These are phyloP conservation scores for Pythium rhizo-oryzae DNA, from an alignment of 352 stramenopile species.

Conservation along the genomic window DNA sequence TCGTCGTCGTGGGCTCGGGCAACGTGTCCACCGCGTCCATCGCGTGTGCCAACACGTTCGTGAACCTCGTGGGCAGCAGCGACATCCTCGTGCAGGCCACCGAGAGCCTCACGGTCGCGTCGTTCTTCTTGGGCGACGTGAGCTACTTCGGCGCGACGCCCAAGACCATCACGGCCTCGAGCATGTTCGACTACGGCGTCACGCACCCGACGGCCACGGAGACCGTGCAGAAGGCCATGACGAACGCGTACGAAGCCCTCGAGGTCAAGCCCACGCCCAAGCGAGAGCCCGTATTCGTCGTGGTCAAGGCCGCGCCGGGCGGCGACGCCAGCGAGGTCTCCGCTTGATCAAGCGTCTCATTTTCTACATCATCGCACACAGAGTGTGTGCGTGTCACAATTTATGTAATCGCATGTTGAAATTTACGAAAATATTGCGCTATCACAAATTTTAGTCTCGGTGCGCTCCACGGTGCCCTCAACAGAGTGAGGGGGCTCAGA, in stretches of 20 bases:
- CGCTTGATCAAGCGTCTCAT: background rate
- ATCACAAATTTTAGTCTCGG: background rate
- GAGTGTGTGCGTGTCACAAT: too few species aligned
- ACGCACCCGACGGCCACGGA: background rate
- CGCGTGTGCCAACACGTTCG: conserved; percentile 35
- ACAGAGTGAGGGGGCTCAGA: conserved; percentile 11
- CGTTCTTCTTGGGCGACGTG: conserved; percentile 33
- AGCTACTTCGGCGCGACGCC: conserved; percentile 40
- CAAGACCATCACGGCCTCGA: conserved; percentile 27
- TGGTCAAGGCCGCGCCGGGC: background rate
- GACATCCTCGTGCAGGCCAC: conserved; percentile 43
- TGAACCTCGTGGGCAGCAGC: conserved; percentile 43
- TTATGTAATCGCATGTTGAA: background rate
- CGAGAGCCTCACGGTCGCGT: conserved; percentile 32
- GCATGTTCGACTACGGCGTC: conserved; percentile 3
- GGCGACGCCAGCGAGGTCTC: background rate
- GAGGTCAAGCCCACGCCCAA: background rate
- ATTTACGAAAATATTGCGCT: background rate
- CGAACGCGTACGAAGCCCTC: conserved; percentile 8
- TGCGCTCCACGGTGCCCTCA: conserved; percentile 6
- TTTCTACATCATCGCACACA: too few species aligned
- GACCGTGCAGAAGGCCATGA: background rate
- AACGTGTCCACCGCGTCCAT: conserved; percentile 41
- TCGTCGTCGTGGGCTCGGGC: conserved; percentile 38
- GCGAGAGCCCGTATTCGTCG: background rate